phyloP scores from a whole-genome alignment of 2,329 filamentous ascomycete species.

The Colletotrichum shisoi region DNA sequence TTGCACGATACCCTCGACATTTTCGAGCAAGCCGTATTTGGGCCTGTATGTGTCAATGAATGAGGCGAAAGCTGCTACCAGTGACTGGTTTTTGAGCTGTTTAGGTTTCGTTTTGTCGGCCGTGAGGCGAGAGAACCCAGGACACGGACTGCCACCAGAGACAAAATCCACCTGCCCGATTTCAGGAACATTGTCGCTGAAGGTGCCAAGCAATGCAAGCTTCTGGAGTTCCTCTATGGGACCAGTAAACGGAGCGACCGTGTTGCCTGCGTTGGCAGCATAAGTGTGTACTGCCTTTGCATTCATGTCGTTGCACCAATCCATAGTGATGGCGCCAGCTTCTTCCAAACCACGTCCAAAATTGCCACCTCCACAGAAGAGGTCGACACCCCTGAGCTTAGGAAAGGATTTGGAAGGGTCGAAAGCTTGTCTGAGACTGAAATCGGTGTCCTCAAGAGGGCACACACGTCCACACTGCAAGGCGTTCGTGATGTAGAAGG shows the following conservation, averaged over 20 bases:
- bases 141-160: constrained; percentile 78
- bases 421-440: constrained; percentile 62
- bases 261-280: constrained; percentile 66
- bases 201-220: constrained; percentile 61
- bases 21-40: constrained; percentile 78
- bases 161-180: constrained; percentile 74
- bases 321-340: constrained; percentile 69
- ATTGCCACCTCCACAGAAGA: constrained; percentile 81
- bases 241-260: constrained; percentile 67
- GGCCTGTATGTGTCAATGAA: constrained; percentile 79
- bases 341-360: constrained; percentile 81
- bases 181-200: constrained; percentile 58
- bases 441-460: constrained; percentile 34
- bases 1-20: constrained; percentile 72
- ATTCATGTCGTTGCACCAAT: constrained; percentile 73
- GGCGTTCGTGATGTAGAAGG: constrained; percentile 67
- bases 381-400: constrained; percentile 68
- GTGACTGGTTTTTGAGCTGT: constrained; percentile 75
- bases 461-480: constrained; percentile 40
- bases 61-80: constrained; percentile 78
- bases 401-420: constrained; percentile 51
- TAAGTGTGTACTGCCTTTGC: constrained; percentile 73
- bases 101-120: constrained; percentile 59
- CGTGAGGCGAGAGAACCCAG: constrained; percentile 75
- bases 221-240: constrained; percentile 75